phyloP scores from a whole-genome alignment of 164 flowering plant genomes.

The Stephania yunnanensis region DNA sequence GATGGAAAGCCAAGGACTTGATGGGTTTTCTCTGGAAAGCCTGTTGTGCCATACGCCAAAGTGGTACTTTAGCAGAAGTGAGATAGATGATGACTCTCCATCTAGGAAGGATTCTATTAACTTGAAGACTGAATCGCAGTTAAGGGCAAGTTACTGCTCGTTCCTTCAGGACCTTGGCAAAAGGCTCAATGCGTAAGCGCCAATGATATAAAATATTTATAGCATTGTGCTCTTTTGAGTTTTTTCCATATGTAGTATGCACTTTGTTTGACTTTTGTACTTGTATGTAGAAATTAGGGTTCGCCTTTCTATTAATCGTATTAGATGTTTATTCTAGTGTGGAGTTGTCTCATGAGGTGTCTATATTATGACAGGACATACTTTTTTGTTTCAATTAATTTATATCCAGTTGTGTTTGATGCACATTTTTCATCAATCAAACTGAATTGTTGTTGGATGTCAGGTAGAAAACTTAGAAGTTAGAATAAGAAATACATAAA shows the following conservation, averaged over 20 bases:
- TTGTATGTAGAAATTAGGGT: not conserved
- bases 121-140: slow-evolving; percentile 30
- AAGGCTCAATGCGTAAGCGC: slow-evolving; percentile 58
- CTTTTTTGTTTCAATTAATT: not conserved
- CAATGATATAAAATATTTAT: not conserved
- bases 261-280: not conserved
- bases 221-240: not conserved
- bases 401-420: not conserved
- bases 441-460: no score
- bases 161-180: slow-evolving; percentile 55
- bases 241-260: not conserved
- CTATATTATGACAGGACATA: not conserved
- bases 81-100: slow-evolving; percentile 55
- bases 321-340: not conserved
- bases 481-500: no score
- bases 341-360: not conserved
- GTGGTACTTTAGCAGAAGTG: slow-evolving; percentile 50
- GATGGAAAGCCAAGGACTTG: slow-evolving; percentile 2
- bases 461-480: no score
- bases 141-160: slow-evolving; percentile 49
- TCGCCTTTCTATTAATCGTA: not conserved
- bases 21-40: slow-evolving; percentile 9
- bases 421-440: not conserved
- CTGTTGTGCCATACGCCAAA: slow-evolving; percentile 19
- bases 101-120: slow-evolving; percentile 67